A percentile compares a stretch with the other conserved stretches of the same genome.
These are phyloP conservation scores for Saccharomyces uvarum DNA, from an alignment of 1,139 yeast genomes.

Conservation along the genomic window DNA sequence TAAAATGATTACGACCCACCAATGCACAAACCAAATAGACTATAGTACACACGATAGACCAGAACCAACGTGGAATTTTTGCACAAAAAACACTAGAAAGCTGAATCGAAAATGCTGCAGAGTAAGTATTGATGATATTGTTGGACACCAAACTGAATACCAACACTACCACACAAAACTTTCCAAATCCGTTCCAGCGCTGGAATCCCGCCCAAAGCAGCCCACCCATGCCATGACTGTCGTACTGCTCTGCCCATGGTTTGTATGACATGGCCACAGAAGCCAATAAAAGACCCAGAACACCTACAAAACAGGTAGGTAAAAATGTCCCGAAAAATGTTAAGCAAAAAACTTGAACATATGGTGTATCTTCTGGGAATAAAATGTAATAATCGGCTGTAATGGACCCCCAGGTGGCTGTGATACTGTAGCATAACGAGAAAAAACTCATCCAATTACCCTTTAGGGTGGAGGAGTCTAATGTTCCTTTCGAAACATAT, in stretches of 20 bases:
- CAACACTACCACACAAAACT: slow-evolving; percentile 59
- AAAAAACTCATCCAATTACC: slow-evolving; percentile 74
- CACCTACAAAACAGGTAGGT: slow-evolving; percentile 75
- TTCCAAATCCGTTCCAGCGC: slow-evolving; percentile 76
- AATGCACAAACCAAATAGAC: slow-evolving; percentile 62
- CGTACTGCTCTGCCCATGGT: slow-evolving; percentile 56
- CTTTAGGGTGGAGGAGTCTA: slow-evolving; percentile 38
- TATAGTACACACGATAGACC: slow-evolving; percentile 60
- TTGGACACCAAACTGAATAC: slow-evolving; percentile 72
- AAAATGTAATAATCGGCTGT: slow-evolving; percentile 80
- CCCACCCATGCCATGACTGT: slow-evolving; percentile 67
- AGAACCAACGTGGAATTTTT: slow-evolving; percentile 69
- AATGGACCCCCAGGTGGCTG: slow-evolving; percentile 86
- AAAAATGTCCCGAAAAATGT: slow-evolving; percentile 63
- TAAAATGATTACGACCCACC: slow-evolving; percentile 70
- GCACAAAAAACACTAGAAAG: slow-evolving; percentile 57
- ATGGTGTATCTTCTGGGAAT: slow-evolving; percentile 68
- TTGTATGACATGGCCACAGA: slow-evolving; percentile 56
- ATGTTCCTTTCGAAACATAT: slow-evolving; percentile 28
- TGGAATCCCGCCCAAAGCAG: slow-evolving; percentile 57
- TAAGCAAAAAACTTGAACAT: slow-evolving; percentile 45
- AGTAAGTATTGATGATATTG: slow-evolving; percentile 73
- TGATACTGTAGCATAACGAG: slow-evolving; percentile 67
- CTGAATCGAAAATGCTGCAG: slow-evolving; percentile 77
- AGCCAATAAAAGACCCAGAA: slow-evolving; percentile 64